A percentile compares a stretch with the other conserved stretches of the same genome.
These are phyloP conservation scores for Dactylellina haptotyla DNA, from an alignment of 2,329 filamentous ascomycete genomes.

Conservation along the genomic window DNA sequence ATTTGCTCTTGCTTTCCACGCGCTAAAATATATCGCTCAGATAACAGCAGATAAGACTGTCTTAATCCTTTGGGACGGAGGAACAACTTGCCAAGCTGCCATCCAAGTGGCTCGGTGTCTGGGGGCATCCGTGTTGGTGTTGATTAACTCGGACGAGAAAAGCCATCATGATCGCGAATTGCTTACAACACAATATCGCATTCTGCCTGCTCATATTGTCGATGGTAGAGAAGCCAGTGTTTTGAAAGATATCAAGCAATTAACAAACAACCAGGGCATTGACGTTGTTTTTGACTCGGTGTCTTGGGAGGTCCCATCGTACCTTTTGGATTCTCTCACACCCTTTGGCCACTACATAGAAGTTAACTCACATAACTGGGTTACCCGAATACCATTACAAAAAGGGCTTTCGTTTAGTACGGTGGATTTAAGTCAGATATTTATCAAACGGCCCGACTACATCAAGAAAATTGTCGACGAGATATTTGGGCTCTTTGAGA, in stretches of 20 bases:
- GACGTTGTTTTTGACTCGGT: constrained; percentile 66
- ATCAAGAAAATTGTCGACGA: too few relatives aligned
- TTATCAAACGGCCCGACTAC: too few relatives aligned
- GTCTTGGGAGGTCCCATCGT: constrained; percentile 62
- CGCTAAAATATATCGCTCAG: too few relatives aligned
- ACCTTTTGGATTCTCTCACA: constrained; percentile 64
- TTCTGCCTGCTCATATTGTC: constrained; percentile 60
- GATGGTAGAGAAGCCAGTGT: constrained; percentile 60
- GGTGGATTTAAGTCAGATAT: constrained; percentile 4
- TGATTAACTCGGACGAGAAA: constrained; percentile 62
- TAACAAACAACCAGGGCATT: constrained; percentile 61
- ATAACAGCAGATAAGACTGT: not conserved
- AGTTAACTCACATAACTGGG: too few relatives aligned
- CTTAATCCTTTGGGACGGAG: not conserved
- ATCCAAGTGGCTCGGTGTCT: constrained; percentile 4
- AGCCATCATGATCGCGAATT: too few relatives aligned
- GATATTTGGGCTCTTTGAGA: too few relatives aligned
- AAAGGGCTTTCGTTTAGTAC: constrained; percentile 56
- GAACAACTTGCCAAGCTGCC: constrained; percentile 7
- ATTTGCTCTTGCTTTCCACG: too few relatives aligned
- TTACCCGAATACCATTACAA: constrained; percentile 64
- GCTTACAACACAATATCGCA: constrained; percentile 57
- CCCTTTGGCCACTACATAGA: constrained; percentile 64
- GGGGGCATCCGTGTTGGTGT: constrained; percentile 62
- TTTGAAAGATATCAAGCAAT: constrained; percentile 58